Conservation (phyloP, 225 moss, liverwort and hornwort genomes). For the Bryoerythrophyllum caledonicum region DNA sequence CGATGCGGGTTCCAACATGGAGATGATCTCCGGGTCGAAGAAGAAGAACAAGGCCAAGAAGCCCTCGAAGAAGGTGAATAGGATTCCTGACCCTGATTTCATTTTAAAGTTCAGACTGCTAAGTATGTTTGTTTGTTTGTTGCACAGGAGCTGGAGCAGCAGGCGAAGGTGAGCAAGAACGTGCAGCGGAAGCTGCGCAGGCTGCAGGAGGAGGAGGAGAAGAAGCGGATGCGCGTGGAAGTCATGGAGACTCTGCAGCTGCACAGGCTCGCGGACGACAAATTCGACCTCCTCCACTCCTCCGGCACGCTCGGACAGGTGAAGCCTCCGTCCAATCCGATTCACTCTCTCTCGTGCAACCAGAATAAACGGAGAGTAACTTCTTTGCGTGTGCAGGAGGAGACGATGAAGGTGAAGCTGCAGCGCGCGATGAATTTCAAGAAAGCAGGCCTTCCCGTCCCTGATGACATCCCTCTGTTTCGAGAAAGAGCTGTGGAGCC, state of each 20-base stretch:
- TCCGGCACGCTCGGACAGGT: slow-evolving; percentile 71
- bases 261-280: slow-evolving; percentile 61
- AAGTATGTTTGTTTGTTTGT: not conserved
- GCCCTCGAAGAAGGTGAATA: slow-evolving; percentile 16
- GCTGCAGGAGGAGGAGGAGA: slow-evolving; percentile 64
- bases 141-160: slow-evolving; percentile 34
- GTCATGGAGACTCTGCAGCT: slow-evolving; percentile 58
- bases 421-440: slow-evolving; percentile 64
- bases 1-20: slow-evolving; percentile 30
- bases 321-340: not conserved
- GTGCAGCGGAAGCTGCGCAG: slow-evolving; percentile 66
- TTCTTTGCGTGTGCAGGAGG: slow-evolving; percentile 31
- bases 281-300: slow-evolving; percentile 54
- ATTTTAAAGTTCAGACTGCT: too few relatives aligned
- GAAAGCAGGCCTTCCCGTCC: slow-evolving; percentile 59
- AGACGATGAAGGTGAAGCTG: slow-evolving; percentile 60
- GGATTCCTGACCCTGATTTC: not conserved
- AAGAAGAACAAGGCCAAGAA: slow-evolving; percentile 28
- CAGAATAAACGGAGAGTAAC: too few relatives aligned
- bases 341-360: too few relatives aligned
- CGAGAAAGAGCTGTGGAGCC: slow-evolving; percentile 40
- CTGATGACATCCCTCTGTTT: slow-evolving; percentile 50
- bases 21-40: slow-evolving; percentile 29
- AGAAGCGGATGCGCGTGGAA: slow-evolving; percentile 47
- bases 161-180: slow-evolving; percentile 50